Conservation (phyloP, 495 filamentous ascomycete species). For the Clavariopsis aquatica region DNA sequence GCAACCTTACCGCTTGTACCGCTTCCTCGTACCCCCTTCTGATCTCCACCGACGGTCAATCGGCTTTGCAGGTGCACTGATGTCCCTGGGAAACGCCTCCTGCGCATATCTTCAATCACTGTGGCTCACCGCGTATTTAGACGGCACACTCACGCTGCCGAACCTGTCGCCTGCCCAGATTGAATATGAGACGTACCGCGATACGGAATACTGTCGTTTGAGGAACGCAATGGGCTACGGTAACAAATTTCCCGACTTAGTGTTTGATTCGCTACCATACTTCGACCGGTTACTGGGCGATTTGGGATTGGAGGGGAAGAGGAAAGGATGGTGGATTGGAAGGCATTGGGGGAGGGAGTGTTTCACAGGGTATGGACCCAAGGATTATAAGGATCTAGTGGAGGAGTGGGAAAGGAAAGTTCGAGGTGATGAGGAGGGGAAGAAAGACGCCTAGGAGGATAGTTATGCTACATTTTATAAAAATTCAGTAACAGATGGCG, state of each 20-base stretch:
- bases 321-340: constrained; percentile 25
- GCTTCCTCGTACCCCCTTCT: constrained; percentile 69
- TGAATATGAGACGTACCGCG: constrained; percentile 26
- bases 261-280: constrained; percentile 38
- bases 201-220: constrained; percentile 32
- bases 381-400: constrained; percentile 35
- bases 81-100: constrained; percentile 63
- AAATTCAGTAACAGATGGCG: too few relatives aligned
- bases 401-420: constrained; percentile 26
- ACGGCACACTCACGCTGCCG: constrained; percentile 28
- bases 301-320: constrained; percentile 30
- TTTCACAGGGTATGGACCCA: constrained; percentile 27
- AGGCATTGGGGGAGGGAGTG: background rate
- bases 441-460: constrained; percentile 14
- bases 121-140: constrained; percentile 67
- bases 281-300: constrained; percentile 35
- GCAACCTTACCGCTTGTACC: constrained; percentile 52
- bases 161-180: constrained; percentile 5
- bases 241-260: constrained; percentile 36
- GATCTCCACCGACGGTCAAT: constrained; percentile 59
- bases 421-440: background rate
- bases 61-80: constrained; percentile 66
- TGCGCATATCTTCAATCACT: constrained; percentile 68
- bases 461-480: too few relatives aligned
- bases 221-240: constrained; percentile 32